Percentiles rank a stretch among this genome's conserved stretches.
Conservation (phyloP, 1,284 basidiomycete genomes). For the Pholiota adiposa region DNA sequence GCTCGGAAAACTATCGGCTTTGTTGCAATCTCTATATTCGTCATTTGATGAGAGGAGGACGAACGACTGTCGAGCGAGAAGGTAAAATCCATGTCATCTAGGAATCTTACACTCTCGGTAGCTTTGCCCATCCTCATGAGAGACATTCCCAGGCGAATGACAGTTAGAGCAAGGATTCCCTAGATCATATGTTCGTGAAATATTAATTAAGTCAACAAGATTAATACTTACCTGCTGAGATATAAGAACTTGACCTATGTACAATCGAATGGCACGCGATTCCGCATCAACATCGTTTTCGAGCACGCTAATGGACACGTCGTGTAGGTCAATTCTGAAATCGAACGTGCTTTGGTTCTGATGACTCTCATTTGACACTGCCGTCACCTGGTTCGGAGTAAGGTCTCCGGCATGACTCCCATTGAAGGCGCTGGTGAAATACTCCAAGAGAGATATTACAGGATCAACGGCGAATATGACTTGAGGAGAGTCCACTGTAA, state of each 20-base stretch:
- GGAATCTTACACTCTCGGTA: constrained; percentile 86
- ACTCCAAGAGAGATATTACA: constrained; percentile 86
- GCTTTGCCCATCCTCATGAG: constrained; percentile 87
- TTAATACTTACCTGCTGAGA: constrained; percentile 79
- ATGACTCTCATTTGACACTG: constrained; percentile 11
- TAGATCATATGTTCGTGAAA: constrained; percentile 32
- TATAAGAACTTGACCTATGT: constrained; percentile 85
- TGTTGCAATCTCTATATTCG: constrained; percentile 83
- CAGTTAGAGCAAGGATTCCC: constrained; percentile 83
- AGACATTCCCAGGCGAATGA: constrained; percentile 93
- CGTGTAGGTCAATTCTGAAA: constrained; percentile 90
- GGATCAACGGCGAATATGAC: constrained; percentile 95
- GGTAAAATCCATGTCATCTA: constrained; percentile 93
- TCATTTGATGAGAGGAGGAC: constrained; percentile 76
- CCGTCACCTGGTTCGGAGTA: constrained; percentile 17
- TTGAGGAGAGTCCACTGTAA: constrained; percentile 93
- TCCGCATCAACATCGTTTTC: constrained; percentile 84
- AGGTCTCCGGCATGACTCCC: constrained; percentile 18
- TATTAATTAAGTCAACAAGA: neutral
- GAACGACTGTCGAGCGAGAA: constrained; percentile 86
- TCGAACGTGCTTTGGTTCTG: constrained; percentile 40
- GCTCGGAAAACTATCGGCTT: constrained; percentile 91
- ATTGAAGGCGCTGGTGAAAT: constrained; percentile 74
- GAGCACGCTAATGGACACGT: constrained; percentile 89
- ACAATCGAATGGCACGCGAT: constrained; percentile 88